Evolutionary conservation across 352 stramenopile species (phyloP), one percentile per base, ranked within the genome.

Genomic region (Phytophthora hibernalis): DNA sequence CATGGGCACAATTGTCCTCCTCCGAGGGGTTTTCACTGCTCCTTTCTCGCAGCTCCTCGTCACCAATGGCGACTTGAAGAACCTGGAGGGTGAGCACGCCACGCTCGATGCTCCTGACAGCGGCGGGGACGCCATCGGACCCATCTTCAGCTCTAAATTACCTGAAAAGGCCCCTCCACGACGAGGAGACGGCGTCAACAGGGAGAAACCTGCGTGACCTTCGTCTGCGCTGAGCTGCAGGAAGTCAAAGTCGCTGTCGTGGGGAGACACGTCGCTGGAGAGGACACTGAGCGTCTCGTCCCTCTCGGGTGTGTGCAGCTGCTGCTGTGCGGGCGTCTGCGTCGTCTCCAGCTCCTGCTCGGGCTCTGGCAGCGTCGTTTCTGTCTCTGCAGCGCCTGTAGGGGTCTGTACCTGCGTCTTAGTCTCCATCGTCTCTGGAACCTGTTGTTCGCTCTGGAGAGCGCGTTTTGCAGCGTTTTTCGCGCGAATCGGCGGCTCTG

Each of bases 61-160:
- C 35, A 55, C 72, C 37, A 83, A 68, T 10, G 87, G 85, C 20
- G 85, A 93, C 16, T 85, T 84, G 54, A 95, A 91, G 67, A 93
- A 95, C 18, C 61, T 74, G 12, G 87, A 93, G 5, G 87, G 87
- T 2, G 85, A 95, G 24, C 65, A 77, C 11, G 76, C 49, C 0
- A 61, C 51, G 42, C 67, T 87, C 2, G 66, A 70, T 7, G 18
- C 47, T 15, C 57, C 44, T 13, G 72, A 76, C 48, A 68, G 38
- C 20, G 59, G 59, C 5, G 68, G 74, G 4, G 75, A 82, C 30
- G 50, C 40, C 45, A 67, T 9, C 15, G 58, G 48, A 18, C 54
- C 60, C 45, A 66, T 13, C n/a, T 62, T 49, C 4, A 50, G 26
- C 5, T 60, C 57, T 1, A 50, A 5, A 42, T 28, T 44, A 31